Percentiles rank a stretch among this genome's conserved stretches.
phyloP scores from a whole-genome alignment of 345 rosid genomes.

The Rhodomyrtus tomentosa region DNA sequence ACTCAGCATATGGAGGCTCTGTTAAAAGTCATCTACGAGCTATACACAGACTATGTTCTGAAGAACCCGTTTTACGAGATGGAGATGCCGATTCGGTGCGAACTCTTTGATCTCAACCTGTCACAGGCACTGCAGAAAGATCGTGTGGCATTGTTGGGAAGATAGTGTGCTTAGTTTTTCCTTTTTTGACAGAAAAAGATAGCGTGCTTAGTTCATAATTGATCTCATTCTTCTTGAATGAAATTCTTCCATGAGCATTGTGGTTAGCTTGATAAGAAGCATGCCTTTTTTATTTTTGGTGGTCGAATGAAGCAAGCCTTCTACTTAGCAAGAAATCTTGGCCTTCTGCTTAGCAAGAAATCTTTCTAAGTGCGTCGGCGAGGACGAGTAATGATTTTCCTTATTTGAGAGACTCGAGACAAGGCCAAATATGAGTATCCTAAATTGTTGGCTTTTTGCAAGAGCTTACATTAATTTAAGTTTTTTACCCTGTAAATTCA shows the following conservation, averaged over 20 bases:
- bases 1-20: constrained; percentile 77
- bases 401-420: neutral
- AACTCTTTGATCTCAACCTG: constrained; percentile 83
- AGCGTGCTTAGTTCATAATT: neutral
- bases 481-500: neutral
- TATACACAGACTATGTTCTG: constrained; percentile 85
- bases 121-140: constrained; percentile 77
- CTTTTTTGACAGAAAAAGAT: neutral
- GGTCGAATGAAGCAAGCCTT: no score
- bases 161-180: neutral
- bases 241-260: neutral
- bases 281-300: neutral
- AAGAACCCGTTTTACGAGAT: constrained; percentile 98
- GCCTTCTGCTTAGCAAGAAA: neutral
- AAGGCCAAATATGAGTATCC: neutral
- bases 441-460: neutral
- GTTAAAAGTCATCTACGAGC: constrained; percentile 63
- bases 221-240: neutral
- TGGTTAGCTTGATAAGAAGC: neutral
- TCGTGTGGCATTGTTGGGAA: constrained; percentile 55
- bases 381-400: neutral
- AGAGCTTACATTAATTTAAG: neutral
- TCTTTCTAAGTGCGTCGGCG: neutral
- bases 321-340: no score
- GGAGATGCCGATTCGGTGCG: constrained; percentile 99